Base-by-base conservation (phyloP, 2,329 filamentous ascomycete genomes). In the Lasiodiplodia theobromae region DNA sequence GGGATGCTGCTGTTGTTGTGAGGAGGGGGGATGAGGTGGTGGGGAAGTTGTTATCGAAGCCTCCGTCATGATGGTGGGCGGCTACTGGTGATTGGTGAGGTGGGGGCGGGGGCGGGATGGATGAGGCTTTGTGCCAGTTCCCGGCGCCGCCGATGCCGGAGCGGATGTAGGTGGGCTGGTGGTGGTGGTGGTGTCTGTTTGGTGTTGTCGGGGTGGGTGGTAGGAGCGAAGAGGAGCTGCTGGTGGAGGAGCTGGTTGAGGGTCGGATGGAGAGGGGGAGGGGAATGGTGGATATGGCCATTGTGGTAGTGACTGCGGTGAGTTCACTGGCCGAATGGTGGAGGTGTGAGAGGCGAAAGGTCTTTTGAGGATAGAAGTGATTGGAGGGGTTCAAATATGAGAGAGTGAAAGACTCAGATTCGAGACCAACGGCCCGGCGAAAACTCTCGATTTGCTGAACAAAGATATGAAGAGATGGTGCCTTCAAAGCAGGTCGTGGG, bases 141-240 rank as follows among this genome's bases (percentile, higher is more conserved):
- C 73, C 73, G 16, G 69, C 70, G 34, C 73, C 73, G 14, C 73
- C 73, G 31, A 74, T 73, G 38, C 73, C 73, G 47, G 54, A 58
- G 67, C 72, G 73, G 54, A 71, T 66, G 58, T 73, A 74, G 34
- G 69, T 64, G 57, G 67, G 21, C 31, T 38, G 37, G 23, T 14
- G 37, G 66, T 25, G 44, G 53, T 25, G 23, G 25, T 31, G 28
- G 16, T 31, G 52, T 47, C 44, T 23, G 54, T 14, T 12, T 37
- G 40, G 58, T 16, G 58, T n/a, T 49, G 31, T 23, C n/a, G 53
- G 25, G 11, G 28, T 38, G 53, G 38, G 21, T 21, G 53, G 23
- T 40, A 52, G 57, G 56, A 63, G 57, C 14, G 56, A 62, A 38
- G 66, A 68, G 31, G 44, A 44, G 31, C 44, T 53, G 31, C 28